Conservation (phyloP, 1,139 yeast species). For the Oligophagozyma castellii region DNA sequence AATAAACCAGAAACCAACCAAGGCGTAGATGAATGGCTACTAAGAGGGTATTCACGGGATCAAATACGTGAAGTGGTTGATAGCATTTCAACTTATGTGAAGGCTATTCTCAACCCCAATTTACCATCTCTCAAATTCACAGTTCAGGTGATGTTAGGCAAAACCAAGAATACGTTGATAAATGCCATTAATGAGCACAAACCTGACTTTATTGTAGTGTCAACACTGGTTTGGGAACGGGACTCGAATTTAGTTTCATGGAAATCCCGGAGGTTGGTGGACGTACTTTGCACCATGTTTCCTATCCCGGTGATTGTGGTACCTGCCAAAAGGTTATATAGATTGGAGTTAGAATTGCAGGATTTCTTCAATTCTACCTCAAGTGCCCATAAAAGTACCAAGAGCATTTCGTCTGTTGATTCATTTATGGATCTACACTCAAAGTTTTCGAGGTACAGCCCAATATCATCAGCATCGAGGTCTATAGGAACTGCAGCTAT, state of each 20-base stretch:
- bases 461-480: too few relatives aligned
- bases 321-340: conserved; percentile 49
- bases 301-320: conserved; percentile 57
- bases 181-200: conserved; percentile 51
- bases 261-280: conserved; percentile 36
- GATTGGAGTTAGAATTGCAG: conserved; percentile 33
- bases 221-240: conserved; percentile 11
- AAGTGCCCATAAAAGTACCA: too few relatives aligned
- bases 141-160: conserved; percentile 51
- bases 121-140: conserved; percentile 38
- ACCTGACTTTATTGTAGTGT: conserved; percentile 40
- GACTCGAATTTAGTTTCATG: conserved; percentile 7
- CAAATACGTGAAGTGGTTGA: conserved; percentile 19
- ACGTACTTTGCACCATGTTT: conserved; percentile 45
- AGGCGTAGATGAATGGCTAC: conserved; percentile 15
- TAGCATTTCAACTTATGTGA: conserved; percentile 35
- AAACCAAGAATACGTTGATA: conserved; percentile 39
- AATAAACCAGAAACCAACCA: conserved; percentile 12
- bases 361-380: not conserved
- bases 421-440: too few relatives aligned
- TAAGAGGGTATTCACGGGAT: conserved; percentile 18
- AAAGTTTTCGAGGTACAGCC: too few relatives aligned
- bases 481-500: not conserved
- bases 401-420: too few relatives aligned
- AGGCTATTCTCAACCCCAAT: conserved; percentile 34